Conservation (phyloP, 345 rosid species). For the Jatropha curcas region DNA sequence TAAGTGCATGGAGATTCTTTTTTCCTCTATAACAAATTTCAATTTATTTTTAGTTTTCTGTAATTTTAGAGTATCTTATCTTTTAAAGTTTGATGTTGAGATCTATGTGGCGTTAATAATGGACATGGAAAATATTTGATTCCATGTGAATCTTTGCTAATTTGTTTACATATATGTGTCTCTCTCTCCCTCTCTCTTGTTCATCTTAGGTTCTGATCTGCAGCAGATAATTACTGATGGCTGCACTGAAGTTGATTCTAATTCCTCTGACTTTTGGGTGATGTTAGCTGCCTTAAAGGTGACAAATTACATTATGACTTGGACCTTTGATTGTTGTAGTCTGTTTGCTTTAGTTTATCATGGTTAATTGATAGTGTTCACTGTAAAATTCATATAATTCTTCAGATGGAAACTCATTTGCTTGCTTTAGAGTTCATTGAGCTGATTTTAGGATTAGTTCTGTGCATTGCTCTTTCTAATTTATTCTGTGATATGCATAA, state of each 20-base stretch:
- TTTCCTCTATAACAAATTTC: too few species aligned
- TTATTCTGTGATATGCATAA: not conserved
- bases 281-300: slow-evolving; percentile 98
- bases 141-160: slow-evolving; percentile 13
- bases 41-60: too few species aligned
- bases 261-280: slow-evolving; percentile 93
- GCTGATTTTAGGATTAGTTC: slow-evolving; percentile 7
- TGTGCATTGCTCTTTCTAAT: too few species aligned
- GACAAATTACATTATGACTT: slow-evolving; percentile 25
- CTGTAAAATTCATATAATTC: not conserved
- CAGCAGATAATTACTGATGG: slow-evolving; percentile 60
- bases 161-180: not conserved
- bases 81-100: not conserved
- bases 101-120: too few species aligned
- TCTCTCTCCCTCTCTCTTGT: not conserved
- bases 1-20: not conserved
- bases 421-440: not conserved
- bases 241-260: slow-evolving; percentile 58
- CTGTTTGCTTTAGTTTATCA: not conserved
- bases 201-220: slow-evolving; percentile 59
- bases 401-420: not conserved
- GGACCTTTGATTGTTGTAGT: not conserved
- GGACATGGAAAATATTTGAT: not conserved
- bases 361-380: not conserved
- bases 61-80: too few species aligned